phyloP scores from a whole-genome alignment of 257 asterid species.

The Jaltomata sinuosa region DNA sequence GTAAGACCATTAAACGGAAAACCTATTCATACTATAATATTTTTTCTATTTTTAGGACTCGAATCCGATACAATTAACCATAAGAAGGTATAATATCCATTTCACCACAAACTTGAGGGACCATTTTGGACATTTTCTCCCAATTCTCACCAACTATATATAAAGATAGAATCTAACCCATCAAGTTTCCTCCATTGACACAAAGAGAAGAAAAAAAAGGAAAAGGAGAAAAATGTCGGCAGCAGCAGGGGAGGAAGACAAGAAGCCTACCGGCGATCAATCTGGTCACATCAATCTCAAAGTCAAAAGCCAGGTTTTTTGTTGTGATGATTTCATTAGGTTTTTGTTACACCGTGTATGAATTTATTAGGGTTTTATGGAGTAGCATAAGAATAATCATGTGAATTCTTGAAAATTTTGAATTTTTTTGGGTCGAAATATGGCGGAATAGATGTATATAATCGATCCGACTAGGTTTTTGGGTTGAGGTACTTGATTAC shows the following conservation, averaged over 20 bases:
- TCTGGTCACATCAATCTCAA: slow-evolving; percentile 2
- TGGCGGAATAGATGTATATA: background rate
- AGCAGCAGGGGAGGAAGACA: slow-evolving; percentile 6
- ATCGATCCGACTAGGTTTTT: background rate
- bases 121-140: background rate
- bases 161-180: background rate
- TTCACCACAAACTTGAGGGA: background rate
- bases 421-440: too few species aligned
- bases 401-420: background rate
- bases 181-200: background rate
- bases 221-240: background rate
- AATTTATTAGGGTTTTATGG: background rate
- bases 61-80: too few species aligned
- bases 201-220: background rate
- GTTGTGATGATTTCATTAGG: background rate
- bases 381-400: background rate
- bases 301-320: slow-evolving; percentile 8
- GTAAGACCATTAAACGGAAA: too few species aligned
- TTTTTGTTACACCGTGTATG: background rate
- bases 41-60: too few species aligned
- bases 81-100: too few species aligned
- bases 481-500: too few species aligned
- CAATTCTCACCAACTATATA: background rate
- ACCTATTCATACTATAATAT: too few species aligned
- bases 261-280: slow-evolving; percentile 8